phyloP scores from a whole-genome alignment of 2,329 filamentous ascomycete genomes.

The Teratosphaeria gauchensis region DNA sequence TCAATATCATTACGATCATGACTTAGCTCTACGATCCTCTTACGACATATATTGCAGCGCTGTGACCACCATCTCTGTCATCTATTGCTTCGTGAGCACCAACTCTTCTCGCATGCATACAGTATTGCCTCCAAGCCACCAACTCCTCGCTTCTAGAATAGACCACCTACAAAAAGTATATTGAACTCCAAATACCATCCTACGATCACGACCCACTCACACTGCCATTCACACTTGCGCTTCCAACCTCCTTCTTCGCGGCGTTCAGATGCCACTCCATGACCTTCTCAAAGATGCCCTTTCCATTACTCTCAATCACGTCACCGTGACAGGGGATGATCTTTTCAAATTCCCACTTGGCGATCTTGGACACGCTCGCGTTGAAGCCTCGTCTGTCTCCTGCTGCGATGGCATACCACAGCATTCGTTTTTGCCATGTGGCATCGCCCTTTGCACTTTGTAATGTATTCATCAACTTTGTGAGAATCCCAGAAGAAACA shows the following conservation, averaged over 20 bases:
- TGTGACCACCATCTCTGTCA: neutral
- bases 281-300: slow-evolving; percentile 65
- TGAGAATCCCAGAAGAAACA: slow-evolving; percentile 48
- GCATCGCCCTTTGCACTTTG: slow-evolving; percentile 53
- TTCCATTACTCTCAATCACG: slow-evolving; percentile 64
- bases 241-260: slow-evolving; percentile 21
- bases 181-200: neutral
- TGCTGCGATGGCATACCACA: slow-evolving; percentile 63
- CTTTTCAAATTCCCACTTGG: slow-evolving; percentile 72
- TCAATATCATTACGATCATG: no score
- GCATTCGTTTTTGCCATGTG: slow-evolving; percentile 67
- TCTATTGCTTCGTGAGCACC: neutral
- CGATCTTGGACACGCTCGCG: slow-evolving; percentile 58
- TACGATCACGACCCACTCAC: neutral
- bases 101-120: neutral
- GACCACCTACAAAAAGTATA: neutral
- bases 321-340: slow-evolving; percentile 93
- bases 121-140: neutral
- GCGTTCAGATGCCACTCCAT: slow-evolving; percentile 71
- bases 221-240: neutral
- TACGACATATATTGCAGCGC: no score
- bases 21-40: no score
- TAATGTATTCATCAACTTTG: slow-evolving; percentile 29
- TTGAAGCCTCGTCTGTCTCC: slow-evolving; percentile 60
- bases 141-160: neutral